A percentile compares a stretch with the other conserved stretches of the same genome.
These are phyloP conservation scores for Scheffersomyces quercinus DNA, from an alignment of 1,139 yeast genomes.

Conservation along the genomic window DNA sequence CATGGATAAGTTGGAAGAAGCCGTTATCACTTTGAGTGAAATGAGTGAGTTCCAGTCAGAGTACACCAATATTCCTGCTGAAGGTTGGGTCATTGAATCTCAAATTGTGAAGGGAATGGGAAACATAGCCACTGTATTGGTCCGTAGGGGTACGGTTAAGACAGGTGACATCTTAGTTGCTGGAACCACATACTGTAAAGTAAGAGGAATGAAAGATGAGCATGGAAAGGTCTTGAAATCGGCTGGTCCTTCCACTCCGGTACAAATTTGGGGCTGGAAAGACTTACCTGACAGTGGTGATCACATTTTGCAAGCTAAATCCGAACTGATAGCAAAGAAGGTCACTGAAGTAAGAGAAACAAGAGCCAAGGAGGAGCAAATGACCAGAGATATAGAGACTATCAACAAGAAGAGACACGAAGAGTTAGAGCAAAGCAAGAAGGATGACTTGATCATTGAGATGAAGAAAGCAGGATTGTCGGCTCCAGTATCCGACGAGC, in stretches of 20 bases:
- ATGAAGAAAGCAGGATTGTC: slow-evolving; percentile 59
- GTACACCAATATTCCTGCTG: slow-evolving; percentile 52
- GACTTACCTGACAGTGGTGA: slow-evolving; percentile 93
- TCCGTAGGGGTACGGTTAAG: slow-evolving; percentile 75
- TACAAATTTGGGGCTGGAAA: slow-evolving; percentile 93
- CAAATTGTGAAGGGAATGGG: slow-evolving; percentile 84
- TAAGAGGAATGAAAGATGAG: slow-evolving; percentile 80
- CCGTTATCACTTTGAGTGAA: slow-evolving; percentile 82
- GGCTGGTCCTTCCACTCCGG: slow-evolving; percentile 91
- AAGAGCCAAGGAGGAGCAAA: slow-evolving; percentile 57
- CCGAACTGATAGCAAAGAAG: slow-evolving; percentile 73
- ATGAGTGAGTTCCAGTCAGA: slow-evolving; percentile 77
- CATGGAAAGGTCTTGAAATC: slow-evolving; percentile 58
- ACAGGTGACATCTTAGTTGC: slow-evolving; percentile 76
- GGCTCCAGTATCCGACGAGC: slow-evolving; percentile 38
- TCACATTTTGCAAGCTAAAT: slow-evolving; percentile 71
- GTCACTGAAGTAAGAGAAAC: slow-evolving; percentile 65
- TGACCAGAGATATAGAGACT: slow-evolving; percentile 64
- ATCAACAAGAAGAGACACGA: slow-evolving; percentile 61
- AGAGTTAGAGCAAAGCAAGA: slow-evolving; percentile 48
- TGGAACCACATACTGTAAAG: slow-evolving; percentile 84
- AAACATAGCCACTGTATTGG: slow-evolving; percentile 79
- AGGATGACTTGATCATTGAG: slow-evolving; percentile 54
- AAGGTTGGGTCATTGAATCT: slow-evolving; percentile 92
- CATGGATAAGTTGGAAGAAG: slow-evolving; percentile 88